phyloP scores from a whole-genome alignment of 805 yeast genomes.

The Maudiozyma serrabonitensis region DNA sequence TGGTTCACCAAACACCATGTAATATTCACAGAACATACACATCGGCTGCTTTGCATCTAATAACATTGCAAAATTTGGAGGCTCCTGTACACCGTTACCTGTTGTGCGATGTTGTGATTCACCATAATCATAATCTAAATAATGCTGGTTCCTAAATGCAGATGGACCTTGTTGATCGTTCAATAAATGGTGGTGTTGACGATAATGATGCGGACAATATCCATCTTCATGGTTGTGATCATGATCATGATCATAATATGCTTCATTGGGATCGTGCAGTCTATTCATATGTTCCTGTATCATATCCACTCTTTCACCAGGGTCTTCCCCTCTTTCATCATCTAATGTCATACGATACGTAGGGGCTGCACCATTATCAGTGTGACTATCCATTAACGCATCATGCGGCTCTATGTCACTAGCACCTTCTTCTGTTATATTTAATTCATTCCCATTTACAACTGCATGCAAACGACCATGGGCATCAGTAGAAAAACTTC shows the following conservation, averaged over 20 bases:
- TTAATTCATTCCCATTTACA: slow-evolving; percentile 18
- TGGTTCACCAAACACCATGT: slow-evolving; percentile 39
- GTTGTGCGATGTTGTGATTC: not conserved
- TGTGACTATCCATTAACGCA: not conserved
- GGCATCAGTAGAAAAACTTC: slow-evolving; percentile 19
- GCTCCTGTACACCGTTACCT: not conserved
- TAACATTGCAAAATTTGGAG: slow-evolving; percentile 21
- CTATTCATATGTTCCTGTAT: not conserved
- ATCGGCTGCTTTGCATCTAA: slow-evolving; percentile 18
- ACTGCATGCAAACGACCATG: slow-evolving; percentile 22
- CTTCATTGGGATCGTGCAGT: slow-evolving; percentile 2
- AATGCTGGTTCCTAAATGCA: slow-evolving; percentile 9
- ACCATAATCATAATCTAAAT: slow-evolving; percentile 13
- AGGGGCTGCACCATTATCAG: slow-evolving; percentile 1
- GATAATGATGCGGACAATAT: slow-evolving; percentile 8
- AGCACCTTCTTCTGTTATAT: slow-evolving; percentile 14
- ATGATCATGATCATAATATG: slow-evolving; percentile 1
- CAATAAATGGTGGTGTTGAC: slow-evolving; percentile 5
- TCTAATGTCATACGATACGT: not conserved
- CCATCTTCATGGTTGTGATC: slow-evolving; percentile 4
- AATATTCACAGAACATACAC: slow-evolving; percentile 46
- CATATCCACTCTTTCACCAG: not conserved
- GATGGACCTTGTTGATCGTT: slow-evolving; percentile 1
- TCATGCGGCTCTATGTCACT: not conserved
- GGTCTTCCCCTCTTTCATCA: slow-evolving; percentile 3